phyloP scores from a whole-genome alignment of 2,329 filamentous ascomycete genomes.

The Lachnellula suecica region DNA sequence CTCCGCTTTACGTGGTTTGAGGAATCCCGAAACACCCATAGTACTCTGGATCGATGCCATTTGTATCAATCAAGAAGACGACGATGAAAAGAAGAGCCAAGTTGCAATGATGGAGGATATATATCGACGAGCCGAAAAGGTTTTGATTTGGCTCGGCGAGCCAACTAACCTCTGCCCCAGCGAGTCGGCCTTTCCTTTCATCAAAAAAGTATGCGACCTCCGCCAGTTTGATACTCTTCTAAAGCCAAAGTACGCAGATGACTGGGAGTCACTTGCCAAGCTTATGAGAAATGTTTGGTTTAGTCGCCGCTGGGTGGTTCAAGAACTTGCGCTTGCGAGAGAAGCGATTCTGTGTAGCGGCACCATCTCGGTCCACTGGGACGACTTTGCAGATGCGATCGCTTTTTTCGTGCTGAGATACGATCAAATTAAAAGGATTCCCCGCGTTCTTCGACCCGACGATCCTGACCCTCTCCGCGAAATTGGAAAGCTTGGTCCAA shows the following conservation, averaged over 20 bases:
- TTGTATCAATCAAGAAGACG: no score
- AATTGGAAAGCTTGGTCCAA: conserved; percentile 14
- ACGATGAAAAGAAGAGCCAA: conserved; percentile 3
- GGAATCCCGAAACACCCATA: no score
- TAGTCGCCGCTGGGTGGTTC: conserved; percentile 38
- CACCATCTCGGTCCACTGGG: conserved; percentile 16
- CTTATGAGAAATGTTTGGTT: conserved; percentile 32
- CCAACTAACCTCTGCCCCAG: background rate
- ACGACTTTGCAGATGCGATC: conserved; percentile 13
- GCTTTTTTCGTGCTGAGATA: conserved; percentile 20
- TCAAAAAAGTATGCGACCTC: background rate
- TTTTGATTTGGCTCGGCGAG: conserved; percentile 3
- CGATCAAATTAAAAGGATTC: conserved; percentile 10
- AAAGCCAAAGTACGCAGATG: background rate
- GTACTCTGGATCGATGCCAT: no score
- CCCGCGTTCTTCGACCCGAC: no score
- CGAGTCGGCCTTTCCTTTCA: background rate
- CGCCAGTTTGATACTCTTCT: background rate
- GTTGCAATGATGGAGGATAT: conserved; percentile 5
- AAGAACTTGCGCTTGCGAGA: conserved; percentile 38
- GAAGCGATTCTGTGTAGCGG: conserved; percentile 35
- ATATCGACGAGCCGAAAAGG: background rate
- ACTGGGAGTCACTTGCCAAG: background rate
- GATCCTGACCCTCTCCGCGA: background rate
- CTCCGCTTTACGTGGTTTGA: no score